Evolutionary conservation across 208 protist species (phyloP).

Genomic region (Endotrypanum monterogeii): DNA sequence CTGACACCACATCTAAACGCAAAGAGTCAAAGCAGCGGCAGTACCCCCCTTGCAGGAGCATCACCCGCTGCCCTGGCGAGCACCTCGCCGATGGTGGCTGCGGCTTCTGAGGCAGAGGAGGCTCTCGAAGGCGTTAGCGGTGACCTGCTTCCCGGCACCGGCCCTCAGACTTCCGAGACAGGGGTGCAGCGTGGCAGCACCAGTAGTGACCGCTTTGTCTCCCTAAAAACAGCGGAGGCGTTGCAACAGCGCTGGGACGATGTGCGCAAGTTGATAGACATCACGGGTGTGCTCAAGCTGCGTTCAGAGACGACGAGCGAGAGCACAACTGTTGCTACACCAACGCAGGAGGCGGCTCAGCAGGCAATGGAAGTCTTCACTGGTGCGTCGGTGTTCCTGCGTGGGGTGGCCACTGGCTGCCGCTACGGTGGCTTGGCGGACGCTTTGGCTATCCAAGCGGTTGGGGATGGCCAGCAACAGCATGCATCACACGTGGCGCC

Average conservation of each 20-base stretch:
- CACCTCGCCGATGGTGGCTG: background rate
- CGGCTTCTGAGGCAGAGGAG: constrained; percentile 1
- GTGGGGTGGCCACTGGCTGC: constrained; percentile 59
- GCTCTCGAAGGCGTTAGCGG: constrained; percentile 29
- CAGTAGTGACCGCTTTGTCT: background rate
- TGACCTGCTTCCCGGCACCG: constrained; percentile 13
- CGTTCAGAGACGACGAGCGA: background rate
- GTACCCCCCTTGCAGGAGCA: background rate
- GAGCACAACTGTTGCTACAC: background rate
- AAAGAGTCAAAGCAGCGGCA: background rate
- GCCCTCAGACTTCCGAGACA: constrained; percentile 7
- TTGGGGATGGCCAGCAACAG: constrained; percentile 23
- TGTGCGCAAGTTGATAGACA: constrained; percentile 49
- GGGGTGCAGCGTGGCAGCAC: background rate
- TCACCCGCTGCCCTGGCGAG: background rate
- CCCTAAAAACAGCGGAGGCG: constrained; percentile 49
- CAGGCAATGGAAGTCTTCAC: constrained; percentile 83
- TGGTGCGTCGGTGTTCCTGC: constrained; percentile 71
- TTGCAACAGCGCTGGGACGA: constrained; percentile 73
- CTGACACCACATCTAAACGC: constrained; percentile 30
- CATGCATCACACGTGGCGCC: background rate
- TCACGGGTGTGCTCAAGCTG: constrained; percentile 35
- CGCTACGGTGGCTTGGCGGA: constrained; percentile 51
- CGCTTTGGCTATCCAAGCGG: constrained; percentile 41
- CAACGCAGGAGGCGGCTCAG: constrained; percentile 23